These are phyloP conservation scores for Groenewaldozyma auringiensis DNA, from an alignment of 1,139 yeast genomes.

Conservation along the genomic window DNA sequence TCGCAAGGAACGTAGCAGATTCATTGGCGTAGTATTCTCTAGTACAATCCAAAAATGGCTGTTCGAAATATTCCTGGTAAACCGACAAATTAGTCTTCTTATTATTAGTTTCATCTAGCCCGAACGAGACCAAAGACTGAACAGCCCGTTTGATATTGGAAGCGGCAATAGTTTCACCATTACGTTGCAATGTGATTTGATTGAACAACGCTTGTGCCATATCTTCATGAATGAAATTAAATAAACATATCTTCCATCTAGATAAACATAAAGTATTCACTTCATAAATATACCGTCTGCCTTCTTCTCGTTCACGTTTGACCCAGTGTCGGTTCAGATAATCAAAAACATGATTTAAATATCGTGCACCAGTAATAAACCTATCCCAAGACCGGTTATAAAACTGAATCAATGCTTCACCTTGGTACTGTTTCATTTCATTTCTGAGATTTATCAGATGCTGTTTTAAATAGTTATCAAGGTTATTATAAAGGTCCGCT, in stretches of 20 bases:
- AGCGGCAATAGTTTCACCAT: constrained; percentile 68
- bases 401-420: constrained; percentile 70
- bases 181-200: constrained; percentile 70
- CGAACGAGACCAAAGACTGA: constrained; percentile 60
- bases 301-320: constrained; percentile 90
- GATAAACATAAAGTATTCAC: constrained; percentile 80
- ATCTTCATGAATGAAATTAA: constrained; percentile 51
- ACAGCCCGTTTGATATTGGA: constrained; percentile 65
- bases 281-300: constrained; percentile 85
- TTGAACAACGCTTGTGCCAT: constrained; percentile 67
- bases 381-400: constrained; percentile 87
- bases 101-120: constrained; percentile 49
- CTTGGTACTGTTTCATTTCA: constrained; percentile 21
- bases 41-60: constrained; percentile 66
- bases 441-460: constrained; percentile 47
- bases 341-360: constrained; percentile 87
- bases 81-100: constrained; percentile 78
- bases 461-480: constrained; percentile 55
- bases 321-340: constrained; percentile 98
- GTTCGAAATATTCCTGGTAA: constrained; percentile 73
- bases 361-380: constrained; percentile 84
- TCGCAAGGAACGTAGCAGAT: constrained; percentile 55
- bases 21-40: constrained; percentile 65
- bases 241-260: constrained; percentile 83
- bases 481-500: constrained; percentile 72